Percentiles rank a stretch among this genome's conserved stretches.
phyloP scores from a whole-genome alignment of 2,329 filamentous ascomycete genomes.

The Pseudogymnoascus sp. region DNA sequence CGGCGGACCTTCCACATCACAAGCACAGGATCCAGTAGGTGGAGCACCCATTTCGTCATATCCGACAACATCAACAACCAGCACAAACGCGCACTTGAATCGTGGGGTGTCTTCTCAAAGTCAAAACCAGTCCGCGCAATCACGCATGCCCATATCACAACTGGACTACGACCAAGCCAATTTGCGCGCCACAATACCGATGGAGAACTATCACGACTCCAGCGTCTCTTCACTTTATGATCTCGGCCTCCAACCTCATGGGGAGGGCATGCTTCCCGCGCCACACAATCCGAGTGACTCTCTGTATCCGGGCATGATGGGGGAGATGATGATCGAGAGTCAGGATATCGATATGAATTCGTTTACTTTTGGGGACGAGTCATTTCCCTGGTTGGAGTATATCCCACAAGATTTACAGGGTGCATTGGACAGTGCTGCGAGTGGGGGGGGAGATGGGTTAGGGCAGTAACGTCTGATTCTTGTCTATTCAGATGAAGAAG shows the following conservation, averaged over 20 bases:
- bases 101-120: neutral
- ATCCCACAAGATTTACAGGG: conserved; percentile 59
- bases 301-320: neutral
- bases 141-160: neutral
- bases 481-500: neutral
- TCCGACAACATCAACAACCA: neutral
- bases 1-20: neutral
- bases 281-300: neutral
- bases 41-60: neutral
- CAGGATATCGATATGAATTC: conserved; percentile 70
- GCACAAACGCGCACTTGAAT: neutral
- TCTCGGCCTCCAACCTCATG: neutral
- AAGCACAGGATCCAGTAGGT: neutral
- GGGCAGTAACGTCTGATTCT: neutral
- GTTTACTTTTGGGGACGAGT: conserved; percentile 50
- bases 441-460: neutral
- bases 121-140: neutral
- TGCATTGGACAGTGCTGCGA: conserved; percentile 37
- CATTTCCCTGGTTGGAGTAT: conserved; percentile 71
- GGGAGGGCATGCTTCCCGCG: neutral
- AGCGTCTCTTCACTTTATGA: neutral
- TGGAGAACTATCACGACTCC: conserved; percentile 3
- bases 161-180: neutral
- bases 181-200: neutral
- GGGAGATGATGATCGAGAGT: conserved; percentile 63